These are phyloP conservation scores for Phaeosphaeriaceae sp. DNA, from an alignment of 2,329 filamentous ascomycete genomes.

Conservation along the genomic window DNA sequence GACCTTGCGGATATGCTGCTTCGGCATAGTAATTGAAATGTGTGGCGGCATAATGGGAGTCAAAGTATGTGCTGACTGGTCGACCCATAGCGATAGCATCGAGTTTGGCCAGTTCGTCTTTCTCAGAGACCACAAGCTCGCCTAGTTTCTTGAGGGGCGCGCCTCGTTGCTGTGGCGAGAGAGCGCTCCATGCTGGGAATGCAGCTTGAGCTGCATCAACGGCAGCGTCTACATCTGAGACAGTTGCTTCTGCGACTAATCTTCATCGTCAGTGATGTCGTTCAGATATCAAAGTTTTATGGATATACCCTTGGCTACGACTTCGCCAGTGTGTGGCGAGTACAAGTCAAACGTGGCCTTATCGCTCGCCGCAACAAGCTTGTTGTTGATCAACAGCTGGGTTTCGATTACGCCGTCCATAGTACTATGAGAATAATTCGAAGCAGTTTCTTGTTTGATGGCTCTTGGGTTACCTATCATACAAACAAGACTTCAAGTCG, in stretches of 20 bases:
- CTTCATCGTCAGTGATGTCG: not conserved
- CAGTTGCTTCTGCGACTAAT: conserved; percentile 29
- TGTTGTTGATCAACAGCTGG: conserved; percentile 30
- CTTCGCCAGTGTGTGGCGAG: conserved; percentile 36
- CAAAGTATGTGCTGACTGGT: conserved; percentile 78
- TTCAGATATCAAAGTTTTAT: conserved; percentile 2
- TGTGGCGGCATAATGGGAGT: conserved; percentile 77
- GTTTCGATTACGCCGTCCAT: conserved; percentile 20
- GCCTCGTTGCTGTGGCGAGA: conserved; percentile 47
- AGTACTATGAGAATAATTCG: not conserved
- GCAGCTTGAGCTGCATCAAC: conserved; percentile 34
- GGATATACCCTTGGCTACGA: conserved; percentile 33
- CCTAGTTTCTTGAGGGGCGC: conserved; percentile 56
- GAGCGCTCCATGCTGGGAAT: conserved; percentile 41
- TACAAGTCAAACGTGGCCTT: conserved; percentile 33
- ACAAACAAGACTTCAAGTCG: not conserved
- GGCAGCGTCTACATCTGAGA: conserved; percentile 31
- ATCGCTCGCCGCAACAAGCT: conserved; percentile 38
- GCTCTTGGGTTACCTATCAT: not conserved
- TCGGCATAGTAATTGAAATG: conserved; percentile 81
- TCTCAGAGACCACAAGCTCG: conserved; percentile 45
- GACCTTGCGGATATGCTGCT: conserved; percentile 80
- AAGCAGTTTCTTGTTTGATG: not conserved
- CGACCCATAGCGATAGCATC: conserved; percentile 86
- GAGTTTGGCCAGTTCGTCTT: conserved; percentile 78